These are phyloP conservation scores for Schoenoplectus tabernaemontani DNA, from an alignment of 202 grass and related monocot species.

Conservation along the genomic window DNA sequence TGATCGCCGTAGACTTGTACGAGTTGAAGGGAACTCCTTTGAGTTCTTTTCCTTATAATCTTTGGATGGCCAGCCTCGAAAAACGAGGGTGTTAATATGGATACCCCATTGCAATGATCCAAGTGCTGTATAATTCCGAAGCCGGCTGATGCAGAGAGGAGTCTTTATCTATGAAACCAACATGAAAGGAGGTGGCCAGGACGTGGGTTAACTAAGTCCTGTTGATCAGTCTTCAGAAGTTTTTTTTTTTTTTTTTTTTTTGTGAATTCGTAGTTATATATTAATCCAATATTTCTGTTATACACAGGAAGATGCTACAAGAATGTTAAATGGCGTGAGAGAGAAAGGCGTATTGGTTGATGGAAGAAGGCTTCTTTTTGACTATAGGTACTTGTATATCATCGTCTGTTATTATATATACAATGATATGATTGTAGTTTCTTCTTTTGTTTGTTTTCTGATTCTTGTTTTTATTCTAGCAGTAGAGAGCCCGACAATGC, in stretches of 20 bases:
- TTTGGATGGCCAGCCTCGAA: too few relatives aligned
- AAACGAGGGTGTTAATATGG: too few relatives aligned
- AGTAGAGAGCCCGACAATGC: conserved; percentile 81
- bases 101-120: too few relatives aligned
- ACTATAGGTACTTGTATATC: conserved; percentile 57
- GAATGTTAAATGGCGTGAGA: conserved; percentile 67
- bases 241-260: too few relatives aligned
- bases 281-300: background rate
- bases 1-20: too few relatives aligned
- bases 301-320: conserved; percentile 74
- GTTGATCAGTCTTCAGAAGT: background rate
- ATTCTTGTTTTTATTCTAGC: conserved; percentile 41
- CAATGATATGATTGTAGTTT: conserved; percentile 7
- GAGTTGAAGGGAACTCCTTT: background rate
- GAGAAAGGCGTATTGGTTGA: conserved; percentile 69
- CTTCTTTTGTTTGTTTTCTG: conserved; percentile 21
- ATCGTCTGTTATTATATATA: conserved; percentile 21
- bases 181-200: background rate
- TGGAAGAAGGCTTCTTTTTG: conserved; percentile 78
- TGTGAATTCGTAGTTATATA: conserved; percentile 4
- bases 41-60: too few relatives aligned
- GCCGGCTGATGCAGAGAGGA: background rate
- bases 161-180: background rate
- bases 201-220: background rate
- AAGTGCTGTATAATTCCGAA: background rate